phyloP scores from a whole-genome alignment of 257 asterid genomes.

The Solanum etuberosum region DNA sequence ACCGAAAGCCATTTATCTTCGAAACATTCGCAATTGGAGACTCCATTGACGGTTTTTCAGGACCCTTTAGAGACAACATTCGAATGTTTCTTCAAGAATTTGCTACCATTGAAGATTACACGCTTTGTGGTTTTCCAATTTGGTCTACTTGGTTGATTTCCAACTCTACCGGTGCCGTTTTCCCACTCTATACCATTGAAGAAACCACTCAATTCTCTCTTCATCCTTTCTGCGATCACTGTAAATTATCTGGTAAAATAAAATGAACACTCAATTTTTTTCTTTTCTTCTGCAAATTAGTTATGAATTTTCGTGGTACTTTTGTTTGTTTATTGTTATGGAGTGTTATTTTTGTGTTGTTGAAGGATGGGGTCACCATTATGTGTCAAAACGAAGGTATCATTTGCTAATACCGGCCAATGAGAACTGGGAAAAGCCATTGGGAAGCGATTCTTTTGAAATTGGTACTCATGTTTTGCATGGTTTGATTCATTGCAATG shows the following conservation, averaged over 20 bases:
- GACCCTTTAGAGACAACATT: conserved; percentile 51
- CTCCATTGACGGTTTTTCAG: conserved; percentile 14
- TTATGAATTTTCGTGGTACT: neutral
- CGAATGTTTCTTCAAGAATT: conserved; percentile 37
- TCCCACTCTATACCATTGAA: conserved; percentile 50
- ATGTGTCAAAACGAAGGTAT: conserved; percentile 58
- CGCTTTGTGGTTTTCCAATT: conserved; percentile 36
- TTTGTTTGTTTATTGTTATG: neutral
- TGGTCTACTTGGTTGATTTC: conserved; percentile 40
- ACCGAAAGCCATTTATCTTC: conserved; percentile 28
- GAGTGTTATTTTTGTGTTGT: neutral
- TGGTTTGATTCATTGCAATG: conserved; percentile 75
- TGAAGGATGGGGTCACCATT: conserved; percentile 93
- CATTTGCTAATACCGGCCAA: conserved; percentile 54
- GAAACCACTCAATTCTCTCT: conserved; percentile 45
- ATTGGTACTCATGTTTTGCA: conserved; percentile 34
- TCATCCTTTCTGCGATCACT: conserved; percentile 51
- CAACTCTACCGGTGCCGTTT: conserved; percentile 23
- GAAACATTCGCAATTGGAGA: conserved; percentile 19
- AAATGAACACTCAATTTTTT: neutral
- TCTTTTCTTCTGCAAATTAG: neutral
- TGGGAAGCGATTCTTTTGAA: conserved; percentile 27
- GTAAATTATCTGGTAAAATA: conserved; percentile 48
- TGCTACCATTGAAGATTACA: conserved; percentile 33
- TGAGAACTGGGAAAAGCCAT: conserved; percentile 29